Evolutionary conservation across 768 basidiomycete genomes (phyloP).

Genomic region (Tulasnella sp.): DNA sequence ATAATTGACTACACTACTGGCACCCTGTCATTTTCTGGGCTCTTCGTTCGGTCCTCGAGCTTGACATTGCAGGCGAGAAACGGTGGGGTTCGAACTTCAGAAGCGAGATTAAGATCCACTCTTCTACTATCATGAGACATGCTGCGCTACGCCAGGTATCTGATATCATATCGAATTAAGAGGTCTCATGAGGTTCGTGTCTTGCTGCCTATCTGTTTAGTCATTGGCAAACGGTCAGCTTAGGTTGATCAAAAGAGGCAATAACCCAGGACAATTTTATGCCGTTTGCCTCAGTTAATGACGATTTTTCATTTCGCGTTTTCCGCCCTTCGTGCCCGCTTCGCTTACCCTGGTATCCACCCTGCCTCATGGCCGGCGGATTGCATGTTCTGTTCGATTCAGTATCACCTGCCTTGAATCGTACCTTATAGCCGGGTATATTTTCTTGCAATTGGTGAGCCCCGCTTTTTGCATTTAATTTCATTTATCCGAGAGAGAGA

Average conservation of each 20-base stretch:
- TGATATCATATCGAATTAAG: too few relatives aligned
- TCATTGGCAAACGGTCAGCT: conserved; percentile 62
- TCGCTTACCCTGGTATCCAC: too few relatives aligned
- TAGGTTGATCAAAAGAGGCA: conserved; percentile 27
- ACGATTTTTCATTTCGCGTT: too few relatives aligned
- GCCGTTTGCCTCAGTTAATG: too few relatives aligned
- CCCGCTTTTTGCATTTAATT: neutral
- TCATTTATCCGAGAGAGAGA: conserved; percentile 14
- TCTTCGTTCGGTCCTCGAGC: conserved; percentile 35
- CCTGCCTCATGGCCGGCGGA: neutral
- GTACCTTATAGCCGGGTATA: conserved; percentile 46
- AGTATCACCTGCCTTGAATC: conserved; percentile 48
- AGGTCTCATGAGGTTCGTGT: conserved; percentile 12
- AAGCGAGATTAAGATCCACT: too few relatives aligned
- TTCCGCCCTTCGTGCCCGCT: too few relatives aligned
- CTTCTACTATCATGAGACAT: too few relatives aligned
- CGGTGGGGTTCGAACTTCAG: conserved; percentile 42
- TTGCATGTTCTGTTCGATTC: neutral
- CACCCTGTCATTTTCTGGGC: neutral
- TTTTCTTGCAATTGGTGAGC: neutral
- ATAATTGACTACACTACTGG: too few relatives aligned
- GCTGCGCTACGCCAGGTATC: too few relatives aligned
- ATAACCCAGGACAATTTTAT: too few relatives aligned
- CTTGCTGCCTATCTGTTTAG: conserved; percentile 50
- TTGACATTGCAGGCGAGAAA: conserved; percentile 45